Evolutionary conservation across 768 basidiomycete genomes (phyloP).

Genomic region (Lenzites betulinus): DNA sequence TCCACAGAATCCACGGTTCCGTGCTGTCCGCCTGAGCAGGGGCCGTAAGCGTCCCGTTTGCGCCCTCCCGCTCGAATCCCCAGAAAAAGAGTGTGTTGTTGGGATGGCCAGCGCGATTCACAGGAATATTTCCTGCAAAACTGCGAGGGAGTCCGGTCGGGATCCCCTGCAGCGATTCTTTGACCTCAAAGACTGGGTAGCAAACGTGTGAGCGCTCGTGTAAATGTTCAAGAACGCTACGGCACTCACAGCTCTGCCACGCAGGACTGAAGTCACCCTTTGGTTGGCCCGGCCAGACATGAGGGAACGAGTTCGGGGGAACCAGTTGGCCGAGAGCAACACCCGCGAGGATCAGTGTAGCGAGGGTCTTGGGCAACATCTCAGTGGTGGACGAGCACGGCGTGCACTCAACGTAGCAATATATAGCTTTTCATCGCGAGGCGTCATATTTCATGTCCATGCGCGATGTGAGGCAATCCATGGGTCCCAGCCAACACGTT

Average conservation of each 20-base stretch:
- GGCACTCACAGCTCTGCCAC: constrained; percentile 28
- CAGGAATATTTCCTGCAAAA: constrained; percentile 35
- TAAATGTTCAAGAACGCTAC: not conserved
- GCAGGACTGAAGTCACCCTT: constrained; percentile 20
- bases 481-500: not conserved
- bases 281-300: constrained; percentile 30
- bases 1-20: constrained; percentile 73
- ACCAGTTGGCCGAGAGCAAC: not conserved
- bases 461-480: constrained; percentile 9
- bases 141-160: constrained; percentile 26
- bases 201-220: too few relatives aligned
- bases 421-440: not conserved
- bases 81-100: constrained; percentile 38
- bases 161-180: constrained; percentile 29
- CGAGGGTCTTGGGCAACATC: not conserved
- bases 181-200: constrained; percentile 31
- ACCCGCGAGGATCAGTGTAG: not conserved
- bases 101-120: constrained; percentile 29
- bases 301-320: constrained; percentile 27
- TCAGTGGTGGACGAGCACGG: not conserved
- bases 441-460: not conserved
- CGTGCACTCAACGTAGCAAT: not conserved
- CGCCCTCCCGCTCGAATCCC: constrained; percentile 30
- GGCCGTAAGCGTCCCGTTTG: constrained; percentile 46
- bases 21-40: constrained; percentile 31